Base-by-base conservation (phyloP, 768 basidiomycete species). In the Baorangia bicolor region DNA sequence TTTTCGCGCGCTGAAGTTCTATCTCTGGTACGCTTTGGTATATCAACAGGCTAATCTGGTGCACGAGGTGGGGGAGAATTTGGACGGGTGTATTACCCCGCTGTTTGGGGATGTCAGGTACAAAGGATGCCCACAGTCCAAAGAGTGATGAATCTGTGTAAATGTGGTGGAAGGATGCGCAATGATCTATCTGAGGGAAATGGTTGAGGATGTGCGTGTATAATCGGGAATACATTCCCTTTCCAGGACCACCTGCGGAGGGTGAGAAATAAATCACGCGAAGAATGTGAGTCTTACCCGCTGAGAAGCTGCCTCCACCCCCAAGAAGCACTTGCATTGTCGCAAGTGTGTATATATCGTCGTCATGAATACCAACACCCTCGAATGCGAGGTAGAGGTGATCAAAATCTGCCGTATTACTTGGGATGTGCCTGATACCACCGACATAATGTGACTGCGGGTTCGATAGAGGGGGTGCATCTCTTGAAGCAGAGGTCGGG, bases 171-270 rank as follows among this genome's bases (percentile, higher is more conserved):
- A 97, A 98, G 20, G 92, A 88, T 10, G 91, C 88, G 71, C 95
- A 98, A 71, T 94, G 92, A 71, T 98, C 96, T 65, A 98, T 83
- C 66, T 92, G 87, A 48, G 93, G 84, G 76, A 94, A 92, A 67
- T 92, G 89, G 71, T 98, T 98, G 55, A 98, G 85, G 65, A 98
- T 93, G 68, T 94, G 87, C 11, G 94, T 96, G 77, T 98, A 98
- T 28, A 98, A 75, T 25, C 96, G 88, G 33, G 94, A 94, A 79
- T 97, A 98, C 96, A 98, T 98, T 64, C 96, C 96, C 77, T 98
- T 98, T 16, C 96, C 96, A 3, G 96, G 96, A 4, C 96, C 96
- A 60, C 96, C 94, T 82, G 63, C 4, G 8, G 23, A 49, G 47
- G 35, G 49, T 62, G 50, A 52, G 58, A 55, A 37, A 31, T 20